These are phyloP conservation scores for Glebionis coronaria DNA, from an alignment of 129 eudicot genomes.

Conservation along the genomic window DNA sequence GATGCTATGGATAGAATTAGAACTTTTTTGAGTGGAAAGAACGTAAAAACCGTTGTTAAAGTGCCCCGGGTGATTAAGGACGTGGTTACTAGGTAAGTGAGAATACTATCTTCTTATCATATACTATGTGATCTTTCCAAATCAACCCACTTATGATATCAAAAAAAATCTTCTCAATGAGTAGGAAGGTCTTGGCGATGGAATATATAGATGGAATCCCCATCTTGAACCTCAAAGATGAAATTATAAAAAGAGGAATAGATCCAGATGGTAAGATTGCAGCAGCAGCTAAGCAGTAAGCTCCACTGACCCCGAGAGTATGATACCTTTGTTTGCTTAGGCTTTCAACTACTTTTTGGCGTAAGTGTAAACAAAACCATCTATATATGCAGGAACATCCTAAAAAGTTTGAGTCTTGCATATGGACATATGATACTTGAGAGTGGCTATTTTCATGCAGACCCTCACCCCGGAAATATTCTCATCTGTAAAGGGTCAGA, in stretches of 20 bases:
- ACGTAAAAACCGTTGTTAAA: constrained; percentile 62
- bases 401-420: constrained; percentile 78
- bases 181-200: constrained; percentile 93
- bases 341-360: not conserved
- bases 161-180: not conserved
- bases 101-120: too few relatives aligned
- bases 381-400: constrained; percentile 66
- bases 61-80: constrained; percentile 69
- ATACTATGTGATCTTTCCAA: not conserved
- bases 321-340: constrained; percentile 21
- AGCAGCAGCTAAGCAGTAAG: constrained; percentile 94
- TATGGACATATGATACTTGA: constrained; percentile 98
- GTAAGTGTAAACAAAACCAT: not conserved
- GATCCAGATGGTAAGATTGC: constrained; percentile 83
- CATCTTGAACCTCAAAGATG: constrained; percentile 85
- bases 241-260: constrained; percentile 83
- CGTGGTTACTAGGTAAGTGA: constrained; percentile 70
- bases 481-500: constrained; percentile 84
- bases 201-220: constrained; percentile 92
- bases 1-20: constrained; percentile 85
- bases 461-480: constrained; percentile 99
- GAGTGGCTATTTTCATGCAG: constrained; percentile 99
- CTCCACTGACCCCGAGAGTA: constrained; percentile 48
- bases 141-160: constrained; percentile 4
- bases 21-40: constrained; percentile 51